Base-by-base conservation (phyloP, 2,329 filamentous ascomycete genomes). In the Pseudogymnoascus destructans region DNA sequence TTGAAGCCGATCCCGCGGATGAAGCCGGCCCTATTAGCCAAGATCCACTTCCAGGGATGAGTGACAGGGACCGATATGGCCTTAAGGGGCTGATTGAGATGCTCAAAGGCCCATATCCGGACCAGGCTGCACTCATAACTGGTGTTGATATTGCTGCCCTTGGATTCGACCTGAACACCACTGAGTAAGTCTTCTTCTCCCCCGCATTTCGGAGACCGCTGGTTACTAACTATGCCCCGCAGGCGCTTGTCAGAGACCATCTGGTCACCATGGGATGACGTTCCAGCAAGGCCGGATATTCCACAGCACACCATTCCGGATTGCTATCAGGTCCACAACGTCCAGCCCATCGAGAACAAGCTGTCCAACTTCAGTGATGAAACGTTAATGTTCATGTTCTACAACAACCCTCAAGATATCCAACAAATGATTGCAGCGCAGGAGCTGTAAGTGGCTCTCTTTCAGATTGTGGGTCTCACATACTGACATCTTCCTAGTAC, bases 351-450 rank as follows among this genome's bases (percentile, higher is more conserved):
- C 57, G 80, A 85, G 61, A 80, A 76, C 64, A 85, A 85, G 69
- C 82, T 85, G 55, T 74, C 74, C 38, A 84, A 78, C 62, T 85
- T 86, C 70, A 85, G 84, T 63, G 82, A 86, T 62, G 82, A 86
- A 69, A 84, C 82, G 0, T 71, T 86, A 54, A 81, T 86, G 69
- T 84, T 80, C 77, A 85, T 86, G 63, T 86, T 86, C 66, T 85
- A 86, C 69, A 83, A 79, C 69, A 83, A 79, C 60, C 80, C 82
- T 6, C 74, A 77, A 46, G 82, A 85, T 64, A 66, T 78, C 33
- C 81, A 83, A 68, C 82, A 86, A 66, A 77, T 82, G 54, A 72
- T 83, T 70, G 82, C 82, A 2, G 82, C 82, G 0, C 72, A 77
- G 38, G 81, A 85, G 67, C 72, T 86, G 81, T 85, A 71, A 70